A percentile compares a stretch with the other conserved stretches of the same genome.
Evolutionary conservation across 2,329 filamentous ascomycete genomes (phyloP).

Genomic region (Onygenales sp.): DNA sequence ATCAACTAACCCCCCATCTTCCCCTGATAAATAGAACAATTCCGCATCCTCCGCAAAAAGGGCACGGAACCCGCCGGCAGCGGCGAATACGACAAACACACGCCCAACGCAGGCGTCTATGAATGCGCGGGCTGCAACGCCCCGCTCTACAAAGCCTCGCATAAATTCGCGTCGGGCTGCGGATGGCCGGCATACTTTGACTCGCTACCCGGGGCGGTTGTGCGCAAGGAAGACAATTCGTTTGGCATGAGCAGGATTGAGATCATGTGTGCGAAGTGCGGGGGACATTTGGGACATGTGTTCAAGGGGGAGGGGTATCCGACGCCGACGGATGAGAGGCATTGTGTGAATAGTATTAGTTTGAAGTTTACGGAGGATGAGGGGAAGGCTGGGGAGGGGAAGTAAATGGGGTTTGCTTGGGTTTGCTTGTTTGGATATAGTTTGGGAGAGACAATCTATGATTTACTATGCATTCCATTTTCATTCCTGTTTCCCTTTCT

Average conservation of each 20-base stretch:
- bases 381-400: slow-evolving; percentile 18
- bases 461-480: no score
- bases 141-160: slow-evolving; percentile 82
- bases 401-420: neutral
- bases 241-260: slow-evolving; percentile 82
- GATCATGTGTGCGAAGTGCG: slow-evolving; percentile 91
- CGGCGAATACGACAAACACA: slow-evolving; percentile 82
- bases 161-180: slow-evolving; percentile 95
- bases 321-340: slow-evolving; percentile 87
- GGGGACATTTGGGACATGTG: slow-evolving; percentile 82
- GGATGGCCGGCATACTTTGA: slow-evolving; percentile 99
- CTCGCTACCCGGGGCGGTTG: slow-evolving; percentile 82
- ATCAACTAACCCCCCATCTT: neutral
- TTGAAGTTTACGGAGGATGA: slow-evolving; percentile 70
- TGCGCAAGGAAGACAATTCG: slow-evolving; percentile 63
- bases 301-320: slow-evolving; percentile 80
- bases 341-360: slow-evolving; percentile 92
- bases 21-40: slow-evolving; percentile 62
- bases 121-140: slow-evolving; percentile 76
- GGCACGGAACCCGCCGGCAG: slow-evolving; percentile 76
- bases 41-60: slow-evolving; percentile 83
- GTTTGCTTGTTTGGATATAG: no score
- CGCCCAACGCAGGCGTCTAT: slow-evolving; percentile 67
- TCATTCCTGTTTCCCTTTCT: no score
- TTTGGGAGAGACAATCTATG: no score